A percentile compares a stretch with the other conserved stretches of the same genome.
phyloP scores from a whole-genome alignment of 805 yeast species.

The Saccharomycopsis selenospora region DNA sequence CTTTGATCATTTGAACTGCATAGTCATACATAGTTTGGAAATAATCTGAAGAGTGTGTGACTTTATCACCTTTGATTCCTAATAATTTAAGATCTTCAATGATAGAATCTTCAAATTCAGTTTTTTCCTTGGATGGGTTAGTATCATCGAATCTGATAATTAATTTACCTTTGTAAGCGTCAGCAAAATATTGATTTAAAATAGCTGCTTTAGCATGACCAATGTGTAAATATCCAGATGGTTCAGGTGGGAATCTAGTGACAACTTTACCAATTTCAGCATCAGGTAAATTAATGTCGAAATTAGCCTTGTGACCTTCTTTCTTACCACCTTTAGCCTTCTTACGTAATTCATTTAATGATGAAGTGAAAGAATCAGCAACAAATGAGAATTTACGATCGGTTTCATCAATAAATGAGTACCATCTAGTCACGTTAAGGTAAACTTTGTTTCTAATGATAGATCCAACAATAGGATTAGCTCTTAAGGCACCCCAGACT shows the following conservation, averaged over 20 bases:
- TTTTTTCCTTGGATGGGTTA: constrained; percentile 94
- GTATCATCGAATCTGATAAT: constrained; percentile 97
- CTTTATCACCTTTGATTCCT: constrained; percentile 86
- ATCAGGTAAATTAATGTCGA: constrained; percentile 84
- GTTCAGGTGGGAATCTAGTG: constrained; percentile 99
- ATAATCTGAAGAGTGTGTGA: constrained; percentile 90
- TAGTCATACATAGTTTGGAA: constrained; percentile 85
- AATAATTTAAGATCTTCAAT: constrained; percentile 83
- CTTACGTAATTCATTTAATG: constrained; percentile 69
- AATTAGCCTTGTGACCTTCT: constrained; percentile 89
- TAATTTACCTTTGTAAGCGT: constrained; percentile 90
- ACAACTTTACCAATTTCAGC: constrained; percentile 94
- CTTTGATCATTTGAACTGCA: constrained; percentile 82
- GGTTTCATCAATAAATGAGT: constrained; percentile 56
- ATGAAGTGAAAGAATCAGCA: constrained; percentile 58
- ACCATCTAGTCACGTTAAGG: constrained; percentile 91
- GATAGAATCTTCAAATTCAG: constrained; percentile 89
- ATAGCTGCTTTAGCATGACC: constrained; percentile 99
- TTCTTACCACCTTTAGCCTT: constrained; percentile 55
- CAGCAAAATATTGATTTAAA: constrained; percentile 93
- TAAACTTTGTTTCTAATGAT: constrained; percentile 78
- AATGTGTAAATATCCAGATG: constrained; percentile 97
- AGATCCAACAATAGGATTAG: constrained; percentile 89
- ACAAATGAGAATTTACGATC: constrained; percentile 62
- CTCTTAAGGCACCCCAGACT: constrained; percentile 89